Conservation (phyloP, 352 stramenopile genomes). For the Globisporangium splendens region DNA sequence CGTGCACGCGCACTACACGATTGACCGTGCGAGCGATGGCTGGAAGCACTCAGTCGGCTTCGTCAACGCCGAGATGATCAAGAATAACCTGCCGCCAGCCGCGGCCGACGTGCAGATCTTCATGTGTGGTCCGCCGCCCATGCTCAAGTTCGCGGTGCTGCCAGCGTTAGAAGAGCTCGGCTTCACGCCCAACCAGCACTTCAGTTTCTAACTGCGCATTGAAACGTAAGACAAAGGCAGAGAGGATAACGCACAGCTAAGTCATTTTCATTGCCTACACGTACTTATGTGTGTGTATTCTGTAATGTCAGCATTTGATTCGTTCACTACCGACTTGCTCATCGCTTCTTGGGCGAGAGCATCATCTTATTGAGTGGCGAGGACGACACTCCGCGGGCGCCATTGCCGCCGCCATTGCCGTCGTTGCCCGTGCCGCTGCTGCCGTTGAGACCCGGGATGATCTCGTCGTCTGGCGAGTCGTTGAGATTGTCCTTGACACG, state of each 20-base stretch:
- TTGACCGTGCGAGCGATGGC: conserved; percentile 60
- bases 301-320: too few relatives aligned
- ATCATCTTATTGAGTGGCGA: conserved; percentile 11
- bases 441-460: conserved; percentile 16
- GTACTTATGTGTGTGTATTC: too few relatives aligned
- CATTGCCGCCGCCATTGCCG: too few relatives aligned
- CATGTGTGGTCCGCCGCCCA: conserved; percentile 97
- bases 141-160: conserved; percentile 98
- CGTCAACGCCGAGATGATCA: conserved; percentile 94
- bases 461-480: conserved; percentile 67
- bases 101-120: conserved; percentile 87
- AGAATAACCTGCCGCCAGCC: conserved; percentile 82
- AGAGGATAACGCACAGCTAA: too few relatives aligned
- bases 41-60: conserved; percentile 96
- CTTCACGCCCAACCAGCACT: conserved; percentile 87
- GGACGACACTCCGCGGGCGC: background rate
- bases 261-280: too few relatives aligned
- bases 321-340: conserved; percentile 6
- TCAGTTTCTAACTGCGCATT: conserved; percentile 72
- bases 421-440: background rate
- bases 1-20: conserved; percentile 90
- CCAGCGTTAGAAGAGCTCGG: conserved; percentile 94
- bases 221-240: background rate
- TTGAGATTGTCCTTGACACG: conserved; percentile 54
- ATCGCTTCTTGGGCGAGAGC: conserved; percentile 40